phyloP scores from a whole-genome alignment of 2,329 filamentous ascomycete species.

The Neurospora sp. region DNA sequence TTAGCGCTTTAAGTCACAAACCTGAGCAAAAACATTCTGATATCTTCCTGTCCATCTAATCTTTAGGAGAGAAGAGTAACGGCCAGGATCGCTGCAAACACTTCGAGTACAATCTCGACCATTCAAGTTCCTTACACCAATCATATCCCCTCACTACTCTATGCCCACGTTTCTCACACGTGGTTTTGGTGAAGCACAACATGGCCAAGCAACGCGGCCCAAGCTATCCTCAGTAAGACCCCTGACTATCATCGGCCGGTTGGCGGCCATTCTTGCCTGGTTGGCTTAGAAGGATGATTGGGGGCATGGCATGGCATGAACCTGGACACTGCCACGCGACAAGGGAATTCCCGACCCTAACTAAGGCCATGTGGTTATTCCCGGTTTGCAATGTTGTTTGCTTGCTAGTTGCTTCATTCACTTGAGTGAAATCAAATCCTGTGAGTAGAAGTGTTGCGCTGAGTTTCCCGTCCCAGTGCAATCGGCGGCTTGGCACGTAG shows the following conservation, averaged over 20 bases:
- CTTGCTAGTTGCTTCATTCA: neutral
- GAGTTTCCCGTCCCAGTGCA: neutral
- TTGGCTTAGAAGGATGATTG: neutral
- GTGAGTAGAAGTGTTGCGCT: neutral
- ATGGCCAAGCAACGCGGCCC: neutral
- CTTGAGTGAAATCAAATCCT: too few species aligned
- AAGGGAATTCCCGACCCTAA: neutral
- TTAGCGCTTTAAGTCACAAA: neutral
- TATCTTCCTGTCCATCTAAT: neutral
- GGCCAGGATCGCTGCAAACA: neutral
- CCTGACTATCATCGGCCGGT: neutral
- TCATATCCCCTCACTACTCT: neutral
- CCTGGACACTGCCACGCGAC: neutral
- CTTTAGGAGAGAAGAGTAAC: neutral
- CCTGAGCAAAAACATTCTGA: neutral
- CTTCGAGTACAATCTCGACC: neutral
- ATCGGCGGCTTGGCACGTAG: neutral
- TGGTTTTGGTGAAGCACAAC: neutral
- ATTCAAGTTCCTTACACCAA: neutral
- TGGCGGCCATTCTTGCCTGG: neutral
- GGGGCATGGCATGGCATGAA: neutral
- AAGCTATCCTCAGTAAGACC: neutral
- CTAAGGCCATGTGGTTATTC: neutral
- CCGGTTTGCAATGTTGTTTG: neutral
- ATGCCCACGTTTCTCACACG: neutral